A percentile compares a stretch with the other conserved stretches of the same genome.
Conservation (phyloP, 441 rosid genomes). For the Pelargonium australe region DNA sequence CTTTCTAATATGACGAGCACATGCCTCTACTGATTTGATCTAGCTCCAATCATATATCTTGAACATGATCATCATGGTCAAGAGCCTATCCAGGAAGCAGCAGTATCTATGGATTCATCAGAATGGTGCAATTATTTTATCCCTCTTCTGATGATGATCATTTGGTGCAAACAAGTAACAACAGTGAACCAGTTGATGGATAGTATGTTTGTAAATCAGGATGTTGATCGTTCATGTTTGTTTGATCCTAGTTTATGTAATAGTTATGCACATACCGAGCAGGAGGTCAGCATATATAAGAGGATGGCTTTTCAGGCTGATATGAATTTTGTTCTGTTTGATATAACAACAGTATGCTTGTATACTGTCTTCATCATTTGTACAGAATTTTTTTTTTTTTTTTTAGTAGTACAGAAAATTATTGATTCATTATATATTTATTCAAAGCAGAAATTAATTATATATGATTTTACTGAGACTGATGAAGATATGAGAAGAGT, state of each 20-base stretch:
- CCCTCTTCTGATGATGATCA: slow-evolving; percentile 1
- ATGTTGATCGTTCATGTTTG: slow-evolving; percentile 24
- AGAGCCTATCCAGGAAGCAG: slow-evolving; percentile 15
- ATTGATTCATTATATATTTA: no score
- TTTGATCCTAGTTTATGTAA: neutral
- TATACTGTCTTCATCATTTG: no score
- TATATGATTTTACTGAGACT: no score
- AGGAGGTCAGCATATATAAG: slow-evolving; percentile 32
- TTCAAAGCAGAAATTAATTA: no score
- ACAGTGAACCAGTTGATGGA: slow-evolving; percentile 3
- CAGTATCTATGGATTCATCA: slow-evolving; percentile 18
- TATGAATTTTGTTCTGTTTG: neutral
- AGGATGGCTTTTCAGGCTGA: slow-evolving; percentile 31
- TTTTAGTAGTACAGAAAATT: no score
- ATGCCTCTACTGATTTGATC: no score
- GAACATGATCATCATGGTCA: slow-evolving; percentile 1
- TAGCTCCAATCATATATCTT: neutral
- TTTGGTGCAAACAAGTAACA: slow-evolving; percentile 7
- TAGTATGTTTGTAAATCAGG: neutral
- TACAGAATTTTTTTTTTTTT: no score
- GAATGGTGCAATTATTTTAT: slow-evolving; percentile 13
- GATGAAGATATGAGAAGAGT: no score
- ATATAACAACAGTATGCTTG: neutral
- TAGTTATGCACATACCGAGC: slow-evolving; percentile 20
- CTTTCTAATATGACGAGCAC: no score